Percentiles rank a stretch among this genome's conserved stretches.
phyloP scores from a whole-genome alignment of 2,329 filamentous ascomycete genomes.

The Penicillium frequentans region DNA sequence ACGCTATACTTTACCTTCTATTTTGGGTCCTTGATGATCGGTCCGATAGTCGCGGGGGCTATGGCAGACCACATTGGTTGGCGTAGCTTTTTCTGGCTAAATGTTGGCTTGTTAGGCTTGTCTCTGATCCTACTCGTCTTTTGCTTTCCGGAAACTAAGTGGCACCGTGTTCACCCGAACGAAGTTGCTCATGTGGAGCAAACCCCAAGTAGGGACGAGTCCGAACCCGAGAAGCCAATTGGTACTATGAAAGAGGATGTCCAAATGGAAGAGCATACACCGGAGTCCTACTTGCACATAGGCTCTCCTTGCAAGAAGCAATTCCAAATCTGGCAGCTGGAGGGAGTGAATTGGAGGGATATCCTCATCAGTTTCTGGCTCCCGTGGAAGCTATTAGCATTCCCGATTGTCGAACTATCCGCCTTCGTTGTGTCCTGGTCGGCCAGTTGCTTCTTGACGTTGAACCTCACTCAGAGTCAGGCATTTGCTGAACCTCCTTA shows the following conservation, averaged over 20 bases:
- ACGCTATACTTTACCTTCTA: conserved; percentile 63
- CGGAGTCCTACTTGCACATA: neutral
- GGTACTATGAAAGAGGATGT: conserved; percentile 14
- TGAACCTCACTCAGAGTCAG: conserved; percentile 62
- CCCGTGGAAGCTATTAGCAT: conserved; percentile 62
- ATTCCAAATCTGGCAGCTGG: conserved; percentile 55
- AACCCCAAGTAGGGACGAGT: neutral
- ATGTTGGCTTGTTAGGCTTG: conserved; percentile 55
- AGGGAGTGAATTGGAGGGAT: conserved; percentile 43
- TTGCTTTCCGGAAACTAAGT: conserved; percentile 65
- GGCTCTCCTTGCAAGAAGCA: conserved; percentile 53
- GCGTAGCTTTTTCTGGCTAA: conserved; percentile 67
- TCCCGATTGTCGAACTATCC: conserved; percentile 64
- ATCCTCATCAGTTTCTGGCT: conserved; percentile 58
- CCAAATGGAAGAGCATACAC: neutral
- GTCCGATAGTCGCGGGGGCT: conserved; percentile 59
- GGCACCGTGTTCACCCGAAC: conserved; percentile 47
- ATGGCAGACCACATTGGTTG: conserved; percentile 62
- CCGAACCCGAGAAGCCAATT: neutral
- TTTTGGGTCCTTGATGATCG: conserved; percentile 63
- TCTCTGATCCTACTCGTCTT: conserved; percentile 56
- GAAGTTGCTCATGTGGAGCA: conserved; percentile 11
- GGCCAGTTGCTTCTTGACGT: conserved; percentile 57
- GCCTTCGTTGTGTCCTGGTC: conserved; percentile 63
- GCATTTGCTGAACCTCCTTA: conserved; percentile 58